phyloP scores from a whole-genome alignment of 2,329 filamentous ascomycete species.

The Aspergillaceae sp. region DNA sequence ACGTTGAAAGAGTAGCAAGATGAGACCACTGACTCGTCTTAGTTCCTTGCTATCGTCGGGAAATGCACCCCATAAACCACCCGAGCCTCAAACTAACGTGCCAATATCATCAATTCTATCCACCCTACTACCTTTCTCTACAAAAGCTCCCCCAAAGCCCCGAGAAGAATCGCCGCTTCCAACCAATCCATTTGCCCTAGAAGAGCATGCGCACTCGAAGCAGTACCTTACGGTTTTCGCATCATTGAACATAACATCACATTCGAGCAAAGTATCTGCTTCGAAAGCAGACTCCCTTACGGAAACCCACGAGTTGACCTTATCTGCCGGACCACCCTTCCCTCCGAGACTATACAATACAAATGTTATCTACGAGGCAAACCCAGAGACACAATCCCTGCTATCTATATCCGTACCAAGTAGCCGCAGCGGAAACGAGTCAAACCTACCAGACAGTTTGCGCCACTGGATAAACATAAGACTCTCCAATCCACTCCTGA shows the following conservation, averaged over 20 bases:
- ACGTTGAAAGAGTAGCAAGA: not conserved
- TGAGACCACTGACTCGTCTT: constrained; percentile 13
- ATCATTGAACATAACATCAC: constrained; percentile 48
- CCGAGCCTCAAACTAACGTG: constrained; percentile 13
- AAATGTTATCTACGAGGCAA: constrained; percentile 26
- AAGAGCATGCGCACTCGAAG: constrained; percentile 47
- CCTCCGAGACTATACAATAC: constrained; percentile 25
- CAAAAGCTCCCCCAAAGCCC: constrained; percentile 15
- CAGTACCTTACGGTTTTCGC: constrained; percentile 65
- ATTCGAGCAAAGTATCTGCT: constrained; percentile 18
- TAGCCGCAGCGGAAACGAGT: constrained; percentile 7
- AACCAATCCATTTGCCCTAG: constrained; percentile 58
- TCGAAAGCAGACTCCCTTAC: constrained; percentile 12
- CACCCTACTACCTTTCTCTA: constrained; percentile 33
- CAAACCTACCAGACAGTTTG: constrained; percentile 22
- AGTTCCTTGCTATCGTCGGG: constrained; percentile 25
- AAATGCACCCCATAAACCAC: constrained; percentile 16
- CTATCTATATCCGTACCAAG: constrained; percentile 23
- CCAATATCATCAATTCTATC: constrained; percentile 31
- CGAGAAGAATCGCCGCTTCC: constrained; percentile 34
- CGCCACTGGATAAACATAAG: constrained; percentile 28
- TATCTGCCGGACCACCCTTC: constrained; percentile 30
- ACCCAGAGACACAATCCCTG: constrained; percentile 27
- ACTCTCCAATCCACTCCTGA: constrained; percentile 26
- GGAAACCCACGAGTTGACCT: constrained; percentile 28